A percentile compares a stretch with the other conserved stretches of the same genome.
These are phyloP conservation scores for Malus hybrid DNA, from an alignment of 331 rosid species.

Conservation along the genomic window DNA sequence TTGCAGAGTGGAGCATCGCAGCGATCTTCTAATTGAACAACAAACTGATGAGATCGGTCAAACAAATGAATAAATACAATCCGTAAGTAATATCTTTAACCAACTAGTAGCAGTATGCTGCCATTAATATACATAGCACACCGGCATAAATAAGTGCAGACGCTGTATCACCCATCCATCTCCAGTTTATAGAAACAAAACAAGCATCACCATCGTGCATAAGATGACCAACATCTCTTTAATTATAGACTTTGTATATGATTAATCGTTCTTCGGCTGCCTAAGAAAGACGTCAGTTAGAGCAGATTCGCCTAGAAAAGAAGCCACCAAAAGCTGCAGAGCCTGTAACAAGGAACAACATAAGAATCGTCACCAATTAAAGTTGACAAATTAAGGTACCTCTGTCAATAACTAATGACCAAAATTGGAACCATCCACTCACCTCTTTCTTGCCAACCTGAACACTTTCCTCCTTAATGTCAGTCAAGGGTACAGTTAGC, in stretches of 20 bases:
- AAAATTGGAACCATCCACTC: not conserved
- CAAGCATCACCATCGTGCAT: not conserved
- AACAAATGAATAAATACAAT: not conserved
- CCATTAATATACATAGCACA: not conserved
- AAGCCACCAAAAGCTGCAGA: not conserved
- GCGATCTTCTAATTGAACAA: not conserved
- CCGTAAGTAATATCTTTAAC: not conserved
- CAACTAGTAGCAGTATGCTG: too few relatives aligned
- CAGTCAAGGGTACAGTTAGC: constrained; percentile 1
- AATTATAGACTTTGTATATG: not conserved
- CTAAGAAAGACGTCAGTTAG: not conserved
- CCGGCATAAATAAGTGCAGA: not conserved
- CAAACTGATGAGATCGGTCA: not conserved
- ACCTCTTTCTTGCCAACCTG: not conserved
- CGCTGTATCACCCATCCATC: not conserved
- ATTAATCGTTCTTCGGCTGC: not conserved
- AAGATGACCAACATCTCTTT: not conserved
- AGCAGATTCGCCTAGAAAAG: not conserved
- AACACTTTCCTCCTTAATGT: not conserved
- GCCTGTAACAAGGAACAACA: not conserved
- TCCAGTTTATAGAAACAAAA: not conserved
- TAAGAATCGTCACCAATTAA: not conserved
- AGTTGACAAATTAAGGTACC: too few relatives aligned
- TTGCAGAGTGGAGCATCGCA: not conserved
- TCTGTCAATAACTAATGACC: too few relatives aligned